phyloP scores from a whole-genome alignment of 208 protist genomes.

The Trypanosoma platydactyli region DNA sequence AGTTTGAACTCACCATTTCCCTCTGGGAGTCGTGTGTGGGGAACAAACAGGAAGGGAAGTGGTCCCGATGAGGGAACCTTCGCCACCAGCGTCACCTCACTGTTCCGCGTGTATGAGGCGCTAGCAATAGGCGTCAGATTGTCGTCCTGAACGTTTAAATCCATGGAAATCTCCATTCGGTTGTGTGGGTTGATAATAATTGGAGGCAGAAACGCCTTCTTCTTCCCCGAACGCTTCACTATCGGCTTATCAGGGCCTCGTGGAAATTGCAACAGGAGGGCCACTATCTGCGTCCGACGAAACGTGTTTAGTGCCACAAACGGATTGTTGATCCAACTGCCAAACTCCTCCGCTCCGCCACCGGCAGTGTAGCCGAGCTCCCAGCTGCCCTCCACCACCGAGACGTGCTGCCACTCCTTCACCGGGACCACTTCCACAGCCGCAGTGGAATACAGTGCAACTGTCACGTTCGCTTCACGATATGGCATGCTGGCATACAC shows the following conservation, averaged over 20 bases:
- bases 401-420: slow-evolving; percentile 67
- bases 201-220: slow-evolving; percentile 69
- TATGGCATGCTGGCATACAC: slow-evolving; percentile 78
- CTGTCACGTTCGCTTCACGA: slow-evolving; percentile 61
- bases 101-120: slow-evolving; percentile 38
- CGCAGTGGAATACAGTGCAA: slow-evolving; percentile 60
- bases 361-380: slow-evolving; percentile 80
- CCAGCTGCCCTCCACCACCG: slow-evolving; percentile 70
- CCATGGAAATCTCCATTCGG: slow-evolving; percentile 77
- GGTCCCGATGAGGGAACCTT: slow-evolving; percentile 44
- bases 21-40: slow-evolving; percentile 65
- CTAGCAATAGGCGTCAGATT: slow-evolving; percentile 51
- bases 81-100: slow-evolving; percentile 55
- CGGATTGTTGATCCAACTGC: slow-evolving; percentile 91
- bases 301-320: slow-evolving; percentile 71
- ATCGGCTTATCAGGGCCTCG: slow-evolving; percentile 70
- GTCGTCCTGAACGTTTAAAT: slow-evolving; percentile 65
- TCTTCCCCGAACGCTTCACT: slow-evolving; percentile 55
- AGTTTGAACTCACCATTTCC: slow-evolving; percentile 86
- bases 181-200: slow-evolving; percentile 63
- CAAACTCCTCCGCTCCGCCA: slow-evolving; percentile 56
- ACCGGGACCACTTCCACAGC: slow-evolving; percentile 60
- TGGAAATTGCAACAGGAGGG: slow-evolving; percentile 81
- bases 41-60: slow-evolving; percentile 77
- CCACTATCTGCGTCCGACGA: slow-evolving; percentile 65